Conservation (phyloP, 331 rosid species). For the Telfairia occidentalis region DNA sequence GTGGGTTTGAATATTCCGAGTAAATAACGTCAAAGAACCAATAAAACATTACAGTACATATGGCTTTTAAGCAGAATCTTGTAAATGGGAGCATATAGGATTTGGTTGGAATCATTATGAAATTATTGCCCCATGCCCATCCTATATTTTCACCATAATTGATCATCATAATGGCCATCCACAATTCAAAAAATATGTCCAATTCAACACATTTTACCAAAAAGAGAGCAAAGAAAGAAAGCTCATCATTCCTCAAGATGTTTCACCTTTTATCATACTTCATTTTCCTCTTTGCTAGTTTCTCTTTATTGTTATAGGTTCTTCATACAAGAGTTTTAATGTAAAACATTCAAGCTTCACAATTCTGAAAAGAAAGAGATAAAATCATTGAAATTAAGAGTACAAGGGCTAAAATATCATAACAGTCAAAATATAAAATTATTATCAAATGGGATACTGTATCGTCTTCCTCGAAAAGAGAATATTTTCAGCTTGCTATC, state of each 20-base stretch:
- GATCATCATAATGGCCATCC: not conserved
- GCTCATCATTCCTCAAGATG: not conserved
- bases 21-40: not conserved
- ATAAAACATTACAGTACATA: not conserved
- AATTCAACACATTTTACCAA: not conserved
- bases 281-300: not conserved
- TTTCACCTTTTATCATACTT: not conserved
- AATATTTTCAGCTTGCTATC: conserved; percentile 6
- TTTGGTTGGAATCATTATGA: not conserved
- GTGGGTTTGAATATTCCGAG: conserved; percentile 3
- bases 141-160: not conserved
- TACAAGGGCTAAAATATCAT: not conserved
- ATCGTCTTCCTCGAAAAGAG: not conserved
- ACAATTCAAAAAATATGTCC: not conserved
- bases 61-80: not conserved
- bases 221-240: not conserved
- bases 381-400: not conserved
- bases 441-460: not conserved
- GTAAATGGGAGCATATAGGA: not conserved
- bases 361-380: not conserved
- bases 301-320: not conserved
- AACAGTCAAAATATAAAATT: not conserved
- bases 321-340: not conserved
- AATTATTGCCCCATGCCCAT: conserved; percentile 1
- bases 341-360: not conserved